These are phyloP conservation scores for Daldinia vernicosa DNA, from an alignment of 495 filamentous ascomycete species.

Conservation along the genomic window DNA sequence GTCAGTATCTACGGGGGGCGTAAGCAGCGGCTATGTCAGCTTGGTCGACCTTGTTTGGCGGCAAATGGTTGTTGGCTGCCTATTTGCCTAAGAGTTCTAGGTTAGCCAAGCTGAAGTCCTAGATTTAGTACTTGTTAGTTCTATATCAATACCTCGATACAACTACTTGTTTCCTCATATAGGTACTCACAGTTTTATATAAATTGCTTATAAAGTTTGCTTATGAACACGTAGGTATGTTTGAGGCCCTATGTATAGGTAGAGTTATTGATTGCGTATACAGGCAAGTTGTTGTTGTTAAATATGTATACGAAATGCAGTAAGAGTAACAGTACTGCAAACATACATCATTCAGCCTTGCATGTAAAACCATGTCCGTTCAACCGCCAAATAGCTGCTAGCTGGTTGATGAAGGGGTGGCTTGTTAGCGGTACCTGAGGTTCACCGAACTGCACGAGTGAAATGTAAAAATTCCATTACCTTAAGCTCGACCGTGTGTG, in stretches of 20 bases:
- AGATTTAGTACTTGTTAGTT: background rate
- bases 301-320: background rate
- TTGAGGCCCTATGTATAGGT: background rate
- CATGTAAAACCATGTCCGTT: too few species aligned
- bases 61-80: conserved; percentile 13
- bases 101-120: conserved; percentile 7
- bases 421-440: background rate
- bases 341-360: background rate
- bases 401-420: background rate
- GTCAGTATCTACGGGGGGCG: background rate
- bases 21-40: conserved; percentile 15
- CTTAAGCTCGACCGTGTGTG: background rate
- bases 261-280: background rate
- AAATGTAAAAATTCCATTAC: background rate
- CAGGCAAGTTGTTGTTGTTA: background rate
- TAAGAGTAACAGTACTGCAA: background rate
- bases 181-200: background rate
- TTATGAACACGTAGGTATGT: background rate
- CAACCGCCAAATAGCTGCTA: too few species aligned
- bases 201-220: background rate
- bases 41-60: conserved; percentile 2
- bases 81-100: conserved; percentile 4
- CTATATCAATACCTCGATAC: background rate
- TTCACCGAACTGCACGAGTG: conserved; percentile 1
- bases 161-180: background rate